Evolutionary conservation across 176 grass and related monocot genomes (phyloP).

Genomic region (Eleusine coracana): DNA sequence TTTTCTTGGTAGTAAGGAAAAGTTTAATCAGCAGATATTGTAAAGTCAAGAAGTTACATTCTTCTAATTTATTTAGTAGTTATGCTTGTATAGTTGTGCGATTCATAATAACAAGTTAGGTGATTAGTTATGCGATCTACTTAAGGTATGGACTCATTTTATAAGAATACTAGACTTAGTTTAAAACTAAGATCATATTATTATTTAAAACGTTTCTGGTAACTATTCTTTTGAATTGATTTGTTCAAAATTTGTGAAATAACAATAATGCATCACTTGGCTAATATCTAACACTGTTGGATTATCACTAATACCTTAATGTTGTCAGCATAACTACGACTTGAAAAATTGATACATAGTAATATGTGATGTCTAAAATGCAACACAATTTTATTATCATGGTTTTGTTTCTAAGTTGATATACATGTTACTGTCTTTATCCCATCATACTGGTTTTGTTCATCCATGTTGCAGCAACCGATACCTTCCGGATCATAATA

Average conservation of each 20-base stretch:
- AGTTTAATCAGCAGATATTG: neutral
- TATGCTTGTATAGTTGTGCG: neutral
- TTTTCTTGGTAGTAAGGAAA: neutral
- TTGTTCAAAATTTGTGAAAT: too few species aligned
- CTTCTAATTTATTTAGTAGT: neutral
- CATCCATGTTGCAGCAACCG: neutral
- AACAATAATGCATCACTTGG: too few species aligned
- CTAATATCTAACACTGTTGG: too few species aligned
- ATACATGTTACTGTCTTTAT: neutral
- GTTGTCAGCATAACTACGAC: neutral
- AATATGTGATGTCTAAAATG: neutral
- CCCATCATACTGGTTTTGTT: neutral
- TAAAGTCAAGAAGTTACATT: neutral
- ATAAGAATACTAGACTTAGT: too few species aligned
- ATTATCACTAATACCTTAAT: neutral
- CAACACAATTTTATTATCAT: neutral
- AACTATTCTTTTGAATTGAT: too few species aligned
- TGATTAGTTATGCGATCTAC: too few species aligned
- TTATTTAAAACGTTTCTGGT: too few species aligned
- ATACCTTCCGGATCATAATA: neutral
- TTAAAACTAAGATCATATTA: too few species aligned
- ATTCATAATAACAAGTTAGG: neutral
- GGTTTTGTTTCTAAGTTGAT: neutral
- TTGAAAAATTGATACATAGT: too few species aligned
- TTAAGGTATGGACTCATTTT: too few species aligned